Base-by-base conservation (phyloP, 2,329 filamentous ascomycete species). In the Tolypocladium tundrense region DNA sequence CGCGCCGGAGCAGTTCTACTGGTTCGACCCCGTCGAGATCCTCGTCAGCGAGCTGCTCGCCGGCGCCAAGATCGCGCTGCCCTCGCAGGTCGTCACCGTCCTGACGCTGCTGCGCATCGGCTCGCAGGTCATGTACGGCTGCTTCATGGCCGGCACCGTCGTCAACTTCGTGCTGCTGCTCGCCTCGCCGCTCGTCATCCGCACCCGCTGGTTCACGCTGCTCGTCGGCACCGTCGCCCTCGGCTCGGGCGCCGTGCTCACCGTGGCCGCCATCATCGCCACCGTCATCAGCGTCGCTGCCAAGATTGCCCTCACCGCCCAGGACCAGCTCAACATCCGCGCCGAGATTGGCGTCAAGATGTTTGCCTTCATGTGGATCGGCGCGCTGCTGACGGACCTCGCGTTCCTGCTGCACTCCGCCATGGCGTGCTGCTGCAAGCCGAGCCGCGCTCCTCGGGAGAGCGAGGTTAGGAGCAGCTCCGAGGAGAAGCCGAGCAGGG, bases 331-430 rank as follows among this genome's bases (percentile, higher is more conserved):
- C 56, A 94, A 96, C 70, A 91, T 97, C 64, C 70, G 75, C 11
- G 88, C 87, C 3, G 73, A 80, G 3, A 76, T 96, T 40, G 91
- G 91, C 7, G 73, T 70, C 41, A 80, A 84, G 63, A 92, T 96
- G 88, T 83, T 96, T 66, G 88, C 76, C 0, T 95, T 96, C 68
- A 93, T 96, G 87, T 97, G 93, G 92, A 81, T 91, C 35, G 89
- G 87, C 0, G 81, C 85, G 0, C 83, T 78, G 0, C 83, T 87
- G 60, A 82, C 83, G 1, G 73, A 90, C 6, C 67, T 92, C 24
- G 87, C 87, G 0, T 92, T 89, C 65, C 69, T 88, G 39, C 76
- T 95, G 24, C 90, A 95, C 70, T 75, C 88, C 35, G 84, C 86
- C 39, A 80, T 93, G 71, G 89, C 87, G 65, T 96, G 91, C 72